phyloP scores from a whole-genome alignment of 176 grass and related monocot species.

The Oryza coarctata region DNA sequence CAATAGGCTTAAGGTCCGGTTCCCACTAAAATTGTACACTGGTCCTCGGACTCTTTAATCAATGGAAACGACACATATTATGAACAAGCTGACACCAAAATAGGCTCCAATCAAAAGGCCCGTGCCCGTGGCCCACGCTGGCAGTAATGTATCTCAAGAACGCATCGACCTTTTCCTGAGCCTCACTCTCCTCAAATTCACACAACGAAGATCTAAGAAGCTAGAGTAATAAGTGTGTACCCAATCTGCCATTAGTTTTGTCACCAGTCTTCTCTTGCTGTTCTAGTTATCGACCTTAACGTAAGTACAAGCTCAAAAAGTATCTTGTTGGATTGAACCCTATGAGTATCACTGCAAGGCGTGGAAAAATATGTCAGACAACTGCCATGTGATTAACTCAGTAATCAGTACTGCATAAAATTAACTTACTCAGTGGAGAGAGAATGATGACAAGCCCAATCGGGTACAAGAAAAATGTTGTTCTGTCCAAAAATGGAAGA shows the following conservation, averaged over 20 bases:
- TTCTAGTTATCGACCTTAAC: slow-evolving; percentile 33
- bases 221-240: slow-evolving; percentile 39
- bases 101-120: not conserved
- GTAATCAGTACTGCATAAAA: not conserved
- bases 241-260: slow-evolving; percentile 46
- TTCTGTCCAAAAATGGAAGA: slow-evolving; percentile 89
- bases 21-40: slow-evolving; percentile 38
- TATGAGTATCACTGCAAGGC: slow-evolving; percentile 77
- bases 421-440: slow-evolving; percentile 86
- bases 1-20: not conserved
- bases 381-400: not conserved
- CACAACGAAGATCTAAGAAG: slow-evolving; percentile 29
- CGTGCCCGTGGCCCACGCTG: not conserved
- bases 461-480: slow-evolving; percentile 97
- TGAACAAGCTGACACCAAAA: slow-evolving; percentile 47
- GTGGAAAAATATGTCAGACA: slow-evolving; percentile 14
- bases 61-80: slow-evolving; percentile 40
- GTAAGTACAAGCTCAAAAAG: slow-evolving; percentile 86
- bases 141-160: slow-evolving; percentile 29
- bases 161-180: not conserved
- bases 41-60: not conserved
- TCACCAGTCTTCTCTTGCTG: slow-evolving; percentile 17
- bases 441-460: slow-evolving; percentile 88
- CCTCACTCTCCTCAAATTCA: not conserved
- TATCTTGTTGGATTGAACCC: slow-evolving; percentile 93